These are phyloP conservation scores for Megacollybia platyphylla DNA, from an alignment of 1,284 basidiomycete genomes.

Conservation along the genomic window DNA sequence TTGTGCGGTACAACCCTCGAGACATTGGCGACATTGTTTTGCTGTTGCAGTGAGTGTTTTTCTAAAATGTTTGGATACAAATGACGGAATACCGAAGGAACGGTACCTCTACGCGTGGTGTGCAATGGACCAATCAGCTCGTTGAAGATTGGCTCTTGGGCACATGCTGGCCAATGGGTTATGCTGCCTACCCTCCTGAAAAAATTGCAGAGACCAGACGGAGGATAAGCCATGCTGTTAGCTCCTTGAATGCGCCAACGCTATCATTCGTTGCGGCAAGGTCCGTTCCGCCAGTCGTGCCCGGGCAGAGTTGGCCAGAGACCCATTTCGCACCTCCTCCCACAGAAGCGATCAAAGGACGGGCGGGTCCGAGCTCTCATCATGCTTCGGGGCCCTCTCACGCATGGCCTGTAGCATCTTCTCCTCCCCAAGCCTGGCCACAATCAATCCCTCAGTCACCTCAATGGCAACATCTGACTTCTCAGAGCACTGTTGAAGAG, in stretches of 20 bases:
- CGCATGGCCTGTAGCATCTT: background rate
- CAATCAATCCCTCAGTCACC: background rate
- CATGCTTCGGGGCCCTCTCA: background rate
- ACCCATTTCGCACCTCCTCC: background rate
- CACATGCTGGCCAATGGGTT: conserved; percentile 46
- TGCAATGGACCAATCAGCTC: conserved; percentile 36
- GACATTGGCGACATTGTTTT: conserved; percentile 39
- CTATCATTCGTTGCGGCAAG: background rate
- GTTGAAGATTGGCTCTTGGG: conserved; percentile 41
- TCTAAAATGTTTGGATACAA: conserved; percentile 16
- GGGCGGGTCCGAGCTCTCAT: background rate
- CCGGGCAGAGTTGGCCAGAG: background rate
- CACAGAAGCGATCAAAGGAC: background rate
- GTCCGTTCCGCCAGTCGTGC: background rate
- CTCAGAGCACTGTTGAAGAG: background rate
- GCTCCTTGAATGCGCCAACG: background rate
- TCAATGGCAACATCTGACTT: background rate
- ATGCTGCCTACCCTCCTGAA: conserved; percentile 27
- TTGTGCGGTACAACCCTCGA: conserved; percentile 49
- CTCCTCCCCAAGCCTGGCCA: background rate
- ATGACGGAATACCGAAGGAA: conserved; percentile 19
- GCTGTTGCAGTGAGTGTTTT: conserved; percentile 24
- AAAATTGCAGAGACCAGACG: conserved; percentile 28
- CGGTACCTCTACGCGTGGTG: conserved; percentile 33
- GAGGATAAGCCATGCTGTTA: conserved; percentile 40